Base-by-base conservation (phyloP, 176 grass and related monocot genomes). In the Bonia amplexicaulis region DNA sequence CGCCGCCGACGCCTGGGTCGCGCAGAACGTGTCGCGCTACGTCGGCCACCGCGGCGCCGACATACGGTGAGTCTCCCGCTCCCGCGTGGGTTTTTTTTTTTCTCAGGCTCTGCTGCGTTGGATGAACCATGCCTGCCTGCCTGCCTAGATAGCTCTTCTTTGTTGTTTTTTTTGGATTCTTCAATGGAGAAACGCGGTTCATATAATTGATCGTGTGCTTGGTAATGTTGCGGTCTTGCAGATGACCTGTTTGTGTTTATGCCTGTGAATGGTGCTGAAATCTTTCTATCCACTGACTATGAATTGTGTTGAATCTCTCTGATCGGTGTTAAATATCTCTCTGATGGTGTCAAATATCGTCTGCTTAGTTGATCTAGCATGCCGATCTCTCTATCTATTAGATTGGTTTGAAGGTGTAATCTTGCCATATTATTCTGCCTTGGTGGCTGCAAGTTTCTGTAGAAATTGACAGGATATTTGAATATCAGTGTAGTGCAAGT, bases 21-120 rank as follows among this genome's bases (percentile, higher is more conserved):
- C 63, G 37, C 92, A 90, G 81, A 97, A 97, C 80, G 90, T 97
- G 29, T 83, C 92, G 53, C 91, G 88, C 7, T 94, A 92, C 85
- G 68, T 94, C 55, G 90, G 87, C 79, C 91, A 84, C 59, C 80
- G 86, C 11, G 94, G 94, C 22, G 87, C 85, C 41, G 83, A 90
- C 89, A 94, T 97, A 65, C 89, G 94, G 94, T 97, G 85, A 55
- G 82, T 44, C 4, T 5, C 14, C 67, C 40, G 40, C 40, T 41
- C 40, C 40, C 40, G 40, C 40, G 6, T 41, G 40, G 40, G 6
- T 7, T 41, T 9, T 41, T 9, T 7, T 41, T 41, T 41, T 41
- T 8, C 1, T 41, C 7, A 8, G 40, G 39, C 6, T 12, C 62
- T 33, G 60, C 60, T 11, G 7, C 25, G 25, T 12, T 13, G 10